A percentile compares a stretch with the other conserved stretches of the same genome.
Evolutionary conservation across 805 yeast species (phyloP).

Genomic region (Tetrapisispora namnaoensis): DNA sequence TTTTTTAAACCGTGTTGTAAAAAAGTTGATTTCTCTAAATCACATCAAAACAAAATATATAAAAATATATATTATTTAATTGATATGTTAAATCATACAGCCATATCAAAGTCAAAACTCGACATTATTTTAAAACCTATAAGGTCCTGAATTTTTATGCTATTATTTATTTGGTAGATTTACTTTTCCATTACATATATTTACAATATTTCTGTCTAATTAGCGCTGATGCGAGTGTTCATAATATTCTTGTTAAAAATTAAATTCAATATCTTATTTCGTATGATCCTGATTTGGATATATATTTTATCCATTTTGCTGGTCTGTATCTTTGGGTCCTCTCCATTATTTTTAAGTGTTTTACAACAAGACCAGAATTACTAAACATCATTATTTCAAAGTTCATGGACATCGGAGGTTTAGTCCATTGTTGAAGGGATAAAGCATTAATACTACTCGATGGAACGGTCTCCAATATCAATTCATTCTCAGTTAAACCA

Average conservation of each 20-base stretch:
- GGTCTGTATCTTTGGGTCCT: slow-evolving; percentile 48
- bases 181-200: neutral
- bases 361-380: slow-evolving; percentile 64
- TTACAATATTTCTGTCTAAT: neutral
- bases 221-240: neutral
- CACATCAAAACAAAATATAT: too few species aligned
- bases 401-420: slow-evolving; percentile 65
- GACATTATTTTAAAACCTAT: too few species aligned
- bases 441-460: slow-evolving; percentile 18
- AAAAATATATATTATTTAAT: too few species aligned
- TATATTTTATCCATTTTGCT: slow-evolving; percentile 81
- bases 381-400: slow-evolving; percentile 69
- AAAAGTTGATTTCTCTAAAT: too few species aligned
- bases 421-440: slow-evolving; percentile 42
- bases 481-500: slow-evolving; percentile 55
- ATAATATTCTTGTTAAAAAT: neutral
- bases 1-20: too few species aligned
- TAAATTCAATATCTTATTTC: slow-evolving; percentile 54
- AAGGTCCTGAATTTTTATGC: too few species aligned
- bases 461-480: slow-evolving; percentile 46
- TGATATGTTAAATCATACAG: too few species aligned
- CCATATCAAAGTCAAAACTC: too few species aligned
- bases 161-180: too few species aligned
- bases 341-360: slow-evolving; percentile 58
- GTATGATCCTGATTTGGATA: slow-evolving; percentile 66